phyloP scores from a whole-genome alignment of 495 filamentous ascomycete genomes.

The Achaetomiella virescens region DNA sequence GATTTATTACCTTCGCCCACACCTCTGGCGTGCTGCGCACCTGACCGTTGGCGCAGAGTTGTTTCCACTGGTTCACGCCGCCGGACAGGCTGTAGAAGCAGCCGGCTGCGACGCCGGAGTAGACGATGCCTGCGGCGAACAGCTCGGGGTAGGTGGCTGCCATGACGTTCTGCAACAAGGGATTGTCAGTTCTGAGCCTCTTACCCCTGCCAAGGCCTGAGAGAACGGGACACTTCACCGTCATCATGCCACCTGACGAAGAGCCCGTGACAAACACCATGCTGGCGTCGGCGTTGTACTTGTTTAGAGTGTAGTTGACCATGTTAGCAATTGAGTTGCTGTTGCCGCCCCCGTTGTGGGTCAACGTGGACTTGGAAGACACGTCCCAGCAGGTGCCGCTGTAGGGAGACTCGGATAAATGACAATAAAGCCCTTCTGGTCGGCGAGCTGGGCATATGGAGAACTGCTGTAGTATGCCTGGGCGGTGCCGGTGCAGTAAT shows the following conservation, averaged over 20 bases:
- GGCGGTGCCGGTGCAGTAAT: constrained; percentile 15
- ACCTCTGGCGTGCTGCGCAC: constrained; percentile 29
- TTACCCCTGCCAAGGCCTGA: no score
- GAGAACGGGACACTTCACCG: no score
- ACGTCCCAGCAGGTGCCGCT: constrained; percentile 48
- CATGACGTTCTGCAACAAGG: constrained; percentile 53
- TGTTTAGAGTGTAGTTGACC: constrained; percentile 48
- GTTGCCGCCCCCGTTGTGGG: constrained; percentile 51
- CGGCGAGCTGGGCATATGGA: constrained; percentile 29
- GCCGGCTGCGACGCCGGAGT: constrained; percentile 54
- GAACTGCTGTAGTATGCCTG: constrained; percentile 23
- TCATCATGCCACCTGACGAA: constrained; percentile 51
- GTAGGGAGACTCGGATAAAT: constrained; percentile 42
- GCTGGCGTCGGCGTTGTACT: constrained; percentile 44
- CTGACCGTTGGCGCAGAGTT: constrained; percentile 29
- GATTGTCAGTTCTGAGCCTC: no score
- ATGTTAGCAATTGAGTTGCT: constrained; percentile 54
- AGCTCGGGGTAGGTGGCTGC: constrained; percentile 54
- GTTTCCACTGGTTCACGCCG: constrained; percentile 32
- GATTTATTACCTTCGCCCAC: constrained; percentile 36
- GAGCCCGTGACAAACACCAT: constrained; percentile 48
- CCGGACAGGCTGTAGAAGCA: constrained; percentile 39
- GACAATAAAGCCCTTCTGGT: constrained; percentile 45
- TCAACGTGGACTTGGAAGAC: constrained; percentile 37
- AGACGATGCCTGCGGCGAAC: constrained; percentile 49